Conservation (phyloP, 306 rosid genomes). For the Sindora glabra region DNA sequence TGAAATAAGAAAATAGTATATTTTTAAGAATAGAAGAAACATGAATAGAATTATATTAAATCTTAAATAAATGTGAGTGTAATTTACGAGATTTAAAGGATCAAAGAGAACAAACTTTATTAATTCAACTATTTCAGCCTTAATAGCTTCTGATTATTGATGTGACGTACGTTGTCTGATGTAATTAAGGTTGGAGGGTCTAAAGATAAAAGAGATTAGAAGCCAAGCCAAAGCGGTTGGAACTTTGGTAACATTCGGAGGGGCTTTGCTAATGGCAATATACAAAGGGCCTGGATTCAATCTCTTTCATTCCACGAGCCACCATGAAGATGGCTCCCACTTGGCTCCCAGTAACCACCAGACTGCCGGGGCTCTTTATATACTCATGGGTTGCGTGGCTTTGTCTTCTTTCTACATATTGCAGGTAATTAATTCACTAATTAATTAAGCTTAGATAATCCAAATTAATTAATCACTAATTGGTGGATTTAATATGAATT, state of each 20-base stretch:
- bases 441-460: too few species aligned
- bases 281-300: conserved; percentile 58
- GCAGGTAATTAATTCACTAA: conserved; percentile 17
- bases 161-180: too few species aligned
- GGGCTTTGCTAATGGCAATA: conserved; percentile 63
- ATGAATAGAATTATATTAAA: too few species aligned
- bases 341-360: conserved; percentile 24
- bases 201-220: conserved; percentile 33
- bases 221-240: conserved; percentile 60
- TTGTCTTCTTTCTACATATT: conserved; percentile 58
- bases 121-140: too few species aligned
- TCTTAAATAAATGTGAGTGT: too few species aligned
- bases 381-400: conserved; percentile 52
- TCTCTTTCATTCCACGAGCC: conserved; percentile 20
- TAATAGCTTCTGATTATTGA: too few species aligned
- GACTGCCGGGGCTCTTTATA: conserved; percentile 36
- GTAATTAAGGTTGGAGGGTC: conserved; percentile 43
- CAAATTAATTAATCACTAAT: too few species aligned
- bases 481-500: too few species aligned
- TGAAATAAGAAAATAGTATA: too few species aligned
- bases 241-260: conserved; percentile 55
- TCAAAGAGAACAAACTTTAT: too few species aligned
- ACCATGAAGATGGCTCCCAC: background rate
- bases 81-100: too few species aligned
- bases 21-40: too few species aligned